These are phyloP conservation scores for Acephala macrosclerotiorum DNA, from an alignment of 2,329 filamentous ascomycete genomes.

Conservation along the genomic window DNA sequence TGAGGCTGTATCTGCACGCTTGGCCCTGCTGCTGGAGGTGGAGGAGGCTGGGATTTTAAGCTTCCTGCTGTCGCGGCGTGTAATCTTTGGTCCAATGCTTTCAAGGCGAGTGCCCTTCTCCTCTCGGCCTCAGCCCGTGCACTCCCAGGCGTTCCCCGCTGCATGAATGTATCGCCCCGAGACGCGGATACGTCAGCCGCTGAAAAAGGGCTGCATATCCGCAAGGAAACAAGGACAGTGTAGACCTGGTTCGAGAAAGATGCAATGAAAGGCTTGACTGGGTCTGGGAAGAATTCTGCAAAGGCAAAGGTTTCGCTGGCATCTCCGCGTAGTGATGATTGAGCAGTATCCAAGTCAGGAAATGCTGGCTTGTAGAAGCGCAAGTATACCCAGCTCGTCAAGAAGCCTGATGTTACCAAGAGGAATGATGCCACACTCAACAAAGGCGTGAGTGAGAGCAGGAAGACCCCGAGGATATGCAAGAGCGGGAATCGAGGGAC, in stretches of 20 bases:
- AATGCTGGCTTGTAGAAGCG: constrained; percentile 89
- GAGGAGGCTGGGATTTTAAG: constrained; percentile 48
- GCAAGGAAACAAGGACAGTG: constrained; percentile 74
- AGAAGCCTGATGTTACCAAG: constrained; percentile 80
- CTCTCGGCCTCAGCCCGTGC: constrained; percentile 92
- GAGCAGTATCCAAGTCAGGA: constrained; percentile 70
- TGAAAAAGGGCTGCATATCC: constrained; percentile 85
- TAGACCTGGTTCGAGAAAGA: constrained; percentile 79
- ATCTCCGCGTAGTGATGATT: constrained; percentile 79
- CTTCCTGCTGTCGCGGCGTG: constrained; percentile 74
- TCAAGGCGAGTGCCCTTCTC: constrained; percentile 85
- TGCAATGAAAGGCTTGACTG: constrained; percentile 79
- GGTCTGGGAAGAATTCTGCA: constrained; percentile 91
- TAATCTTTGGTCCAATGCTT: constrained; percentile 89
- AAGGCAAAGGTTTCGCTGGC: constrained; percentile 97
- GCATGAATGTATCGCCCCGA: constrained; percentile 68
- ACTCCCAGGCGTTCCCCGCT: constrained; percentile 64
- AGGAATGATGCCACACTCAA: constrained; percentile 76
- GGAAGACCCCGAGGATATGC: constrained; percentile 76
- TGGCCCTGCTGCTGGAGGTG: constrained; percentile 55
- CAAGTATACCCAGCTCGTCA: constrained; percentile 93
- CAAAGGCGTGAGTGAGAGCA: constrained; percentile 68
- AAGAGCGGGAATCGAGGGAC: constrained; percentile 77
- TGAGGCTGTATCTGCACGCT: constrained; percentile 64
- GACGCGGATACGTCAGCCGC: constrained; percentile 79